Conservation (phyloP, 2,329 filamentous ascomycete species). For the Aspergillus proliferans region DNA sequence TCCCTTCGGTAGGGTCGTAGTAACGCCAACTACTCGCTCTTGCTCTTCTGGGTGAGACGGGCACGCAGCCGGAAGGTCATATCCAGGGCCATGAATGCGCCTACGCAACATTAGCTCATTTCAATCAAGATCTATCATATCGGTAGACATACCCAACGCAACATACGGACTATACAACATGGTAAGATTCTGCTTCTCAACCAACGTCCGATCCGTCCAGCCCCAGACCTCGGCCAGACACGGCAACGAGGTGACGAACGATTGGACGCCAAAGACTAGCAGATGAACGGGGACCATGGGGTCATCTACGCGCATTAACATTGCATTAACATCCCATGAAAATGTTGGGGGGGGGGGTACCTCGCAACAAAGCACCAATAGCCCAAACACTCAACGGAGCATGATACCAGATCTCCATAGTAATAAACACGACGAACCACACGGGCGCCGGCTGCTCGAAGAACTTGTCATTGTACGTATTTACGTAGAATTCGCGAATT, state of each 20-base stretch:
- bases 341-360: slow-evolving; percentile 27
- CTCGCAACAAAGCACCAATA: slow-evolving; percentile 47
- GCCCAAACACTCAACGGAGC: slow-evolving; percentile 57
- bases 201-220: slow-evolving; percentile 45
- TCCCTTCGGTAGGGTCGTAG: too few species aligned
- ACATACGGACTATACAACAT: slow-evolving; percentile 55
- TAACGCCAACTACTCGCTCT: slow-evolving; percentile 18
- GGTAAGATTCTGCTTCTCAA: slow-evolving; percentile 46
- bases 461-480: slow-evolving; percentile 58
- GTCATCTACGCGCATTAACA: slow-evolving; percentile 38
- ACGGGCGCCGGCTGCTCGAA: slow-evolving; percentile 50
- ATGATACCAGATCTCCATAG: slow-evolving; percentile 57
- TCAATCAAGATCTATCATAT: background rate
- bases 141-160: slow-evolving; percentile 43
- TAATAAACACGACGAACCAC: slow-evolving; percentile 55
- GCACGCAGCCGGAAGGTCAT: slow-evolving; percentile 29
- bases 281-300: slow-evolving; percentile 55
- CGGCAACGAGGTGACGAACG: slow-evolving; percentile 55
- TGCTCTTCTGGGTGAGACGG: slow-evolving; percentile 21
- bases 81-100: slow-evolving; percentile 34
- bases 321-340: background rate
- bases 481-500: slow-evolving; percentile 53
- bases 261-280: slow-evolving; percentile 54
- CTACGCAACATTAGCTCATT: slow-evolving; percentile 13
- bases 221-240: slow-evolving; percentile 57